Conservation (phyloP, 306 rosid genomes). For the Trichosanthes cucumerina region DNA sequence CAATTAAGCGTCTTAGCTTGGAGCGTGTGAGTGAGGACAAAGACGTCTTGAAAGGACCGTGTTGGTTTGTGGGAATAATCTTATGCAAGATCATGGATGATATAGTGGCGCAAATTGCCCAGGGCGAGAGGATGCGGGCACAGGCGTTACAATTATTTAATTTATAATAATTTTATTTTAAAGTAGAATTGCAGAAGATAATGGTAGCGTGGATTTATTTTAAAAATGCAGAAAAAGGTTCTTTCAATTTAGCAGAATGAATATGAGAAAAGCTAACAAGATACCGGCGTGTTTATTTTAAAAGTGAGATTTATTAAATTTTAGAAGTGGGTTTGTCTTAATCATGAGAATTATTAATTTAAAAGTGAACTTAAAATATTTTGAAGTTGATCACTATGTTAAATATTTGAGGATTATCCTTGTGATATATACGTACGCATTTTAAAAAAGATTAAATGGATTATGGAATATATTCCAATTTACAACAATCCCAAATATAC, state of each 20-base stretch:
- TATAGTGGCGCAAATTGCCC: too few species aligned
- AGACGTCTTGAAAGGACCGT: too few species aligned
- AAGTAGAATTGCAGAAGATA: background rate
- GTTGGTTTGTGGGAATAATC: too few species aligned
- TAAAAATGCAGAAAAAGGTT: background rate
- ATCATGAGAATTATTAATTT: background rate
- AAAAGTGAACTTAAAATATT: background rate
- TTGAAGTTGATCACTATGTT: background rate
- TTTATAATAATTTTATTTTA: too few species aligned
- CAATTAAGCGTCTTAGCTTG: too few species aligned
- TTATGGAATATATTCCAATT: background rate
- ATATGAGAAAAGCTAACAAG: background rate
- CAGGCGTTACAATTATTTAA: too few species aligned
- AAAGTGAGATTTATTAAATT: background rate
- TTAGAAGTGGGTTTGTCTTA: background rate
- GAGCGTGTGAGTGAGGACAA: too few species aligned
- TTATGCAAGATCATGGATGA: too few species aligned
- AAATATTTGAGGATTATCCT: background rate
- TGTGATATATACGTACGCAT: background rate
- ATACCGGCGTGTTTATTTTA: background rate
- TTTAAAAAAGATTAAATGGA: background rate
- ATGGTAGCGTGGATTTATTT: background rate
- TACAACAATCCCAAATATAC: background rate
- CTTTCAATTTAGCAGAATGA: background rate
- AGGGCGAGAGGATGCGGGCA: too few species aligned